Conservation (phyloP, 2,329 filamentous ascomycete genomes). For the Sarocladium kiliense region DNA sequence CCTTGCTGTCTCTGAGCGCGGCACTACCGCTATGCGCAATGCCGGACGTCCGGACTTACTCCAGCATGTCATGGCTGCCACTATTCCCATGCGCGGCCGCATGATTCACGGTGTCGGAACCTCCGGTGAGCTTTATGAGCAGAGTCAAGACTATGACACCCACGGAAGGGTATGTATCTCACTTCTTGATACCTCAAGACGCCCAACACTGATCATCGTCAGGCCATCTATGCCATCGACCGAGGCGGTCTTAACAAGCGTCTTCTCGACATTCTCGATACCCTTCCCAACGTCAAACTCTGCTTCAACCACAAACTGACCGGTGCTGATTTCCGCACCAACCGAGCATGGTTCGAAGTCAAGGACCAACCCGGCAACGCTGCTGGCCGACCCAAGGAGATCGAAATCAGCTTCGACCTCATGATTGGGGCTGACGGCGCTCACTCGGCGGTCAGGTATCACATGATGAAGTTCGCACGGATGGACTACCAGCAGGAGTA, state of each 20-base stretch:
- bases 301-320: constrained; percentile 93
- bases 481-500: constrained; percentile 94
- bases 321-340: constrained; percentile 74
- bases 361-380: constrained; percentile 28
- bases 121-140: constrained; percentile 65
- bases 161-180: constrained; percentile 65
- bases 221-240: constrained; percentile 85
- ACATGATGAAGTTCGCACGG: constrained; percentile 90
- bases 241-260: constrained; percentile 76
- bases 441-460: constrained; percentile 84
- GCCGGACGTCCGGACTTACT: constrained; percentile 64
- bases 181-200: constrained; percentile 10
- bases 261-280: constrained; percentile 77
- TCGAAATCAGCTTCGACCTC: constrained; percentile 83
- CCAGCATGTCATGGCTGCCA: constrained; percentile 66
- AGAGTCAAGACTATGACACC: constrained; percentile 86
- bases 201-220: not conserved
- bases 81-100: constrained; percentile 89
- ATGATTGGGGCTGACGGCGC: constrained; percentile 94
- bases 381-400: constrained; percentile 55
- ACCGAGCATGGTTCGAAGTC: constrained; percentile 83
- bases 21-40: constrained; percentile 79
- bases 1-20: constrained; percentile 85
- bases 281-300: constrained; percentile 82
- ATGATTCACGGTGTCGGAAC: constrained; percentile 82